Evolutionary conservation across 306 rosid species (phyloP).

Genomic region (Medicago lupulina): DNA sequence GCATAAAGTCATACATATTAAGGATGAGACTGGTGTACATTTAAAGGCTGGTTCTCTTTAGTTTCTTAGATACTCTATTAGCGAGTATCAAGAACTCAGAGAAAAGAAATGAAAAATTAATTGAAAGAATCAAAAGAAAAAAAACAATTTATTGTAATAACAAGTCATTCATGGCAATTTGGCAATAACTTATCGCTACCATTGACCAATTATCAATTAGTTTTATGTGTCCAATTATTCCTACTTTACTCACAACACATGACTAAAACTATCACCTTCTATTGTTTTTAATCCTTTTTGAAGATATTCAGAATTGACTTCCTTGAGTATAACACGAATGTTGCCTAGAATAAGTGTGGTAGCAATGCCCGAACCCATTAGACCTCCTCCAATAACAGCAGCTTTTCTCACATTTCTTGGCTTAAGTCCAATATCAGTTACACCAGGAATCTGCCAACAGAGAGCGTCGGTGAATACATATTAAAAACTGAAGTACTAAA

Average conservation of each 20-base stretch:
- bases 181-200: not conserved
- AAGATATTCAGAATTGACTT: slow-evolving; percentile 84
- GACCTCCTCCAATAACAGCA: slow-evolving; percentile 97
- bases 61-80: too few species aligned
- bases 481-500: slow-evolving; percentile 24
- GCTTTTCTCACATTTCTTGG: slow-evolving; percentile 87
- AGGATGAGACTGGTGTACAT: slow-evolving; percentile 28
- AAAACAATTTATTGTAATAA: not conserved
- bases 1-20: slow-evolving; percentile 14
- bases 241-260: not conserved
- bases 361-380: slow-evolving; percentile 99
- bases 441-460: slow-evolving; percentile 80
- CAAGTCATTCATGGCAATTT: slow-evolving; percentile 17
- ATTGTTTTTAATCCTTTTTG: slow-evolving; percentile 68
- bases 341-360: slow-evolving; percentile 82
- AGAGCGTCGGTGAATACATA: slow-evolving; percentile 14
- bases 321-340: slow-evolving; percentile 81
- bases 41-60: too few species aligned
- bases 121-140: not conserved
- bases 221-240: not conserved
- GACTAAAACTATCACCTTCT: slow-evolving; percentile 65
- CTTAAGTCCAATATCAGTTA: slow-evolving; percentile 86
- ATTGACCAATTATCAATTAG: slow-evolving; percentile 10
- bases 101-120: too few species aligned
- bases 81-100: too few species aligned